Base-by-base conservation (phyloP, 2,329 filamentous ascomycete genomes). In the Fusarium humuli region DNA sequence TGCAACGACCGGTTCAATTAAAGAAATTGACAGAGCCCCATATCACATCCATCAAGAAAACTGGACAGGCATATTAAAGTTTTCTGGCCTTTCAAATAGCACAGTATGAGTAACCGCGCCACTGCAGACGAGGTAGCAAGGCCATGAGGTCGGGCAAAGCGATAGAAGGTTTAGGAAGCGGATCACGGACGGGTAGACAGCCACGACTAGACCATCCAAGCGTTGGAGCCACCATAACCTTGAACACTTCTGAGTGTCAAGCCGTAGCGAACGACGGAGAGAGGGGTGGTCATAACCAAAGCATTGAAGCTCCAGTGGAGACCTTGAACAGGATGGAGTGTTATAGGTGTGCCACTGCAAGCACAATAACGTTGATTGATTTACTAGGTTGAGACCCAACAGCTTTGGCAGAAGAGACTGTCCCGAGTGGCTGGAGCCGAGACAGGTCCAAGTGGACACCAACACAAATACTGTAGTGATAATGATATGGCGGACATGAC, bases 241-340 rank as follows among this genome's bases (percentile, higher is more conserved):
- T 47, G 45, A 64, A 30, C 3, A 42, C 40, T 42, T 45, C 47
- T 62, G 52, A 48, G 60, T 46, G 41, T 62, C 37, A 50, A 62
- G 16, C 25, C 25, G 40, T 37, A 44, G 57, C 16, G 45, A 18
- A 41, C 22, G 32, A n/a, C 16, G 18, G n/a, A 37, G 34, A 30
- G 49, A 55, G 72, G 72, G 47, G 72, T 72, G 66, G 47, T 12
- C 13, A 66, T 73, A 64, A 40, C 48, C 23, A 18, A 42, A 46
- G 34, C 32, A 23, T 32, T 32, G 30, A 20, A 23, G 22, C 25
- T 22, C 53, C 14, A 32, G 30, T 20, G 16, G 45, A 49, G 14
- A 20, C 45, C 32, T 22, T n/a, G 22, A 34, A 34, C 18, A 34
- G 16, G 10, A 16, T 52, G 32, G 30, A 42, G 42, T 50, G 34